Evolutionary conservation across 106 monocot species (phyloP), one percentile per base, ranked within the genome.

Genomic region (Acorus gramineus): DNA sequence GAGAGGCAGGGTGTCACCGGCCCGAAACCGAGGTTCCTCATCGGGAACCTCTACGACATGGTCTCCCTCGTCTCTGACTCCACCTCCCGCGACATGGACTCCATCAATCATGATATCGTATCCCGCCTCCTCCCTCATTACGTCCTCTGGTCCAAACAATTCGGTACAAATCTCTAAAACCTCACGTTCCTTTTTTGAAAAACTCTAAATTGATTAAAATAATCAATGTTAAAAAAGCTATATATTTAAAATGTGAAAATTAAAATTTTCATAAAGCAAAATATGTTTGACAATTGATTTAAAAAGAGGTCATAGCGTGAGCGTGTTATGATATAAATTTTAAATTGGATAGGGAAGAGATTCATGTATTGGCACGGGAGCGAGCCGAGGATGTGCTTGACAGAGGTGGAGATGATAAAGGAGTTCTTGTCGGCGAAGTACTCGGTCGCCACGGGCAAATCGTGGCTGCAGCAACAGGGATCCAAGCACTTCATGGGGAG

Each of bases 341-440:
- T 43, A 44, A 4, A 50, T 53, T 44, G 44, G 53, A 1, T 55
- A 93, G 94, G 94, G 3, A 86, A 82, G 67, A 77, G 75, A 53
- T 98, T 98, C 74, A 51, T 91, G n/a, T 85, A 79, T 62, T 88
- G 87, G 85, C 87, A 85, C 53, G 90, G 91, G 8, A 91, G 85
- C 68, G 96, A 98, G 83, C 91, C 96, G 55, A 59, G 96, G 76
- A 64, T 98, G 65, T 98, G 96, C 73, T 49, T 98, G 61, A 83
- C 83, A 3, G 96, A 98, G 44, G 83, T 75, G 0, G 96, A 87
- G 45, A 55, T 85, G 81, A 86, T 98, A 42, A 87, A 85, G 67
- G 96, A 98, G 75, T 66, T 98, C 42, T 71, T 98, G 42, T 91
- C 96, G 0, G 80, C 87, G 1, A 98, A 85, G 48, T 75, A 71